Percentiles rank a stretch among this genome's conserved stretches.
These are phyloP conservation scores for Bruguiera gymnorhiza DNA, from an alignment of 345 rosid species.

Conservation along the genomic window DNA sequence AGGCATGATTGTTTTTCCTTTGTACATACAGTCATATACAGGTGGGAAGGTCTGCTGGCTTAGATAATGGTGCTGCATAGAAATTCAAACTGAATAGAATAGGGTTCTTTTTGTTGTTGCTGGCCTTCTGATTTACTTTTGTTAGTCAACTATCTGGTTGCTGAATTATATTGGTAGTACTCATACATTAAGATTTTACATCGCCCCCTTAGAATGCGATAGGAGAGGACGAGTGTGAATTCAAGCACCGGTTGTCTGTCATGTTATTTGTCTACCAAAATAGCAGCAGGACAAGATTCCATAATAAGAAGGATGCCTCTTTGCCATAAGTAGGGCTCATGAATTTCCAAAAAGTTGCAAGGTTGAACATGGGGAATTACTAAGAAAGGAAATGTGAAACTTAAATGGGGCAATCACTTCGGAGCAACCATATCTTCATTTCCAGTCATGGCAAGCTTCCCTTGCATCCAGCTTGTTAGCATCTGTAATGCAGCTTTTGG, in stretches of 20 bases:
- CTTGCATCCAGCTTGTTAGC: constrained; percentile 81
- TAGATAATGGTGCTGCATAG: neutral
- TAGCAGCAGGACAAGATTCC: no score
- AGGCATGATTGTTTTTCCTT: neutral
- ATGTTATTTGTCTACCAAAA: no score
- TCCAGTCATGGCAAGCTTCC: constrained; percentile 25
- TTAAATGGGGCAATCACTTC: constrained; percentile 2
- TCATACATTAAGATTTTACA: neutral
- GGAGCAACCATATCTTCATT: neutral
- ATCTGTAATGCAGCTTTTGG: constrained; percentile 78
- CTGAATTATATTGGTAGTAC: neutral
- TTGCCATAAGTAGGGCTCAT: no score
- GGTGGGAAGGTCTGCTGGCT: neutral
- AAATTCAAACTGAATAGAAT: neutral
- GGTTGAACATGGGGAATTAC: no score
- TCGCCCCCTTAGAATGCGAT: neutral
- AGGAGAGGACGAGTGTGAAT: neutral
- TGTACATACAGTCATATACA: neutral
- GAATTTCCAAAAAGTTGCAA: no score
- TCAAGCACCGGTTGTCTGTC: no score
- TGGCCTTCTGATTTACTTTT: neutral
- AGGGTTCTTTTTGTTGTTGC: neutral
- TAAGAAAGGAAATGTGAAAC: neutral
- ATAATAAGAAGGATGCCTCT: no score
- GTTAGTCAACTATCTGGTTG: neutral